Conservation (phyloP, 768 basidiomycete species). For the Xanthoconium purpureum region DNA sequence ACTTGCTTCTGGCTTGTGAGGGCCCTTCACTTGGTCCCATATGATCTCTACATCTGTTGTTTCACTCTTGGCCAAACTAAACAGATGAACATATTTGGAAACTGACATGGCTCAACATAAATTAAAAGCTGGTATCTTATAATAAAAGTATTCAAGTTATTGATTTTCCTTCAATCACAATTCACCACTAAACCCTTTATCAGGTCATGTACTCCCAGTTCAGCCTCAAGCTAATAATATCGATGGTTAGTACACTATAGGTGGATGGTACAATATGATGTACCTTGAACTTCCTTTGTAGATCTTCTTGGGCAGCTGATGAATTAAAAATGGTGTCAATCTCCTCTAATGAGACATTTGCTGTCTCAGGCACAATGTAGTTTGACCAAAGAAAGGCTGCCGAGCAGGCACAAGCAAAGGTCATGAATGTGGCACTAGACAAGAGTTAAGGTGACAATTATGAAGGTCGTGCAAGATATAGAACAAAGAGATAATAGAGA, state of each 20-base stretch:
- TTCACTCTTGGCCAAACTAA: too few relatives aligned
- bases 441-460: background rate
- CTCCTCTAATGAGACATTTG: conserved; percentile 72
- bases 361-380: conserved; percentile 70
- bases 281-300: conserved; percentile 51
- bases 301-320: conserved; percentile 55
- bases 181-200: conserved; percentile 37
- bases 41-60: too few relatives aligned
- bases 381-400: conserved; percentile 71
- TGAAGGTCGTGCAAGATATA: background rate
- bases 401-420: conserved; percentile 63
- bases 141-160: too few relatives aligned
- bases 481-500: background rate
- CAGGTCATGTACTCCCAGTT: conserved; percentile 49
- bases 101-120: too few relatives aligned
- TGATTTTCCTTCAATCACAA: conserved; percentile 4
- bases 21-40: too few relatives aligned
- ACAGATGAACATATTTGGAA: too few relatives aligned
- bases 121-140: too few relatives aligned
- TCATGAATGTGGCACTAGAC: conserved; percentile 61
- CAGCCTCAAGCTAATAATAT: conserved; percentile 54
- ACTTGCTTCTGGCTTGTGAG: too few relatives aligned
- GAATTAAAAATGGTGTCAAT: conserved; percentile 67
- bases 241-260: background rate
- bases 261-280: background rate